Evolutionary conservation across 768 basidiomycete species (phyloP).

Genomic region (Paxillus ammoniavirescens): DNA sequence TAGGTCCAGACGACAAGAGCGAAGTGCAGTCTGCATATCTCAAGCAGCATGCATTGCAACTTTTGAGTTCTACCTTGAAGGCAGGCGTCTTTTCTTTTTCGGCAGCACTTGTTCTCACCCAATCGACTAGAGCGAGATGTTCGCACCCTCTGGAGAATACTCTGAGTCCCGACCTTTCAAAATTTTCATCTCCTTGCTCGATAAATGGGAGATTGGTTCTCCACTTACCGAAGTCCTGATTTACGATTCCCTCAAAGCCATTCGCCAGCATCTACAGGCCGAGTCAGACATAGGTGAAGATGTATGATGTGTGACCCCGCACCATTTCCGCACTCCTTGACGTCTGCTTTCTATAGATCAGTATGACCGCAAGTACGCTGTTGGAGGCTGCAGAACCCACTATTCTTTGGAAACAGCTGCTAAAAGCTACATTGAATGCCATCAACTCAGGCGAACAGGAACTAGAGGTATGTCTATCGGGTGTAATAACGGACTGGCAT

Average conservation of each 20-base stretch:
- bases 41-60: constrained; percentile 63
- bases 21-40: constrained; percentile 76
- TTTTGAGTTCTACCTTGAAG: constrained; percentile 69
- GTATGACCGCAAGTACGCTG: constrained; percentile 81
- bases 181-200: constrained; percentile 90
- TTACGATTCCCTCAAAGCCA: constrained; percentile 74
- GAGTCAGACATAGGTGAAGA: constrained; percentile 58
- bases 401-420: constrained; percentile 79
- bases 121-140: constrained; percentile 67
- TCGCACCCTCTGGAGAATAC: constrained; percentile 66
- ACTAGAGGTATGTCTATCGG: constrained; percentile 44
- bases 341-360: constrained; percentile 43
- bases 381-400: constrained; percentile 93
- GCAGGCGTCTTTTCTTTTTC: constrained; percentile 34
- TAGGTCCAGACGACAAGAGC: constrained; percentile 78
- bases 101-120: constrained; percentile 11
- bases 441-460: constrained; percentile 42
- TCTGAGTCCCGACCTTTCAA: constrained; percentile 88
- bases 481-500: not conserved
- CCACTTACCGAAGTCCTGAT: constrained; percentile 75
- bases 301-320: constrained; percentile 37
- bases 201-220: constrained; percentile 96
- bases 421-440: constrained; percentile 54
- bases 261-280: constrained; percentile 55
- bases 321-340: not conserved